Evolutionary conservation across 225 moss, liverwort and hornwort genomes (phyloP).

Genomic region (Marchantia paleacea): DNA sequence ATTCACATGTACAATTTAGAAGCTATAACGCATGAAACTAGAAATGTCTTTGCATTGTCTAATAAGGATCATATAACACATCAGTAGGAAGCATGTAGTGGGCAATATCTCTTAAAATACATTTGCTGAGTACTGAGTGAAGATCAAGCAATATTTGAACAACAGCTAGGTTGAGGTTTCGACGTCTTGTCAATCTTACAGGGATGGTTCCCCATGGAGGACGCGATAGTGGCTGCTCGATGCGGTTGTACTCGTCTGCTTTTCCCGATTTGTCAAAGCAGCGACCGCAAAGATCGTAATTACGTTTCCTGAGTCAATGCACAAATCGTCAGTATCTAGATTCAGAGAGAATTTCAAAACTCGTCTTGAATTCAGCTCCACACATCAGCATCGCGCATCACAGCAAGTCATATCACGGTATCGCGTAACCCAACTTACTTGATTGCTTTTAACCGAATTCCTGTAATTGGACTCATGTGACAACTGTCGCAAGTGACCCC

Average conservation of each 20-base stretch:
- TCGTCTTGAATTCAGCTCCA: background rate
- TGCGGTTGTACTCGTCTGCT: conserved; percentile 5
- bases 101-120: too few relatives aligned
- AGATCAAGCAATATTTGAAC: background rate
- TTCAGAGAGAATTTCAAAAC: background rate
- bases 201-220: background rate
- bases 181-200: background rate
- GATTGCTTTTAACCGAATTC: conserved; percentile 9
- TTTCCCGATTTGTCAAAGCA: conserved; percentile 19
- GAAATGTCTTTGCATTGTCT: too few relatives aligned
- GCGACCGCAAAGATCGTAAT: conserved; percentile 24
- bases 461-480: conserved; percentile 2
- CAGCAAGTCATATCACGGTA: background rate
- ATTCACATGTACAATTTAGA: too few relatives aligned
- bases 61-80: too few relatives aligned
- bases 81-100: too few relatives aligned
- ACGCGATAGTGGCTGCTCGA: conserved; percentile 1
- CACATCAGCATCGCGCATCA: background rate
- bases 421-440: conserved; percentile 2
- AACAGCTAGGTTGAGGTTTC: background rate
- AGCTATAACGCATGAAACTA: too few relatives aligned
- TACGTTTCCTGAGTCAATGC: background rate
- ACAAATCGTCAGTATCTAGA: background rate
- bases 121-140: too few relatives aligned
- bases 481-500: conserved; percentile 14